Percentiles rank a stretch among this genome's conserved stretches.
These are phyloP conservation scores for Gymnopilus dilepis DNA, from an alignment of 768 basidiomycete species.

Conservation along the genomic window DNA sequence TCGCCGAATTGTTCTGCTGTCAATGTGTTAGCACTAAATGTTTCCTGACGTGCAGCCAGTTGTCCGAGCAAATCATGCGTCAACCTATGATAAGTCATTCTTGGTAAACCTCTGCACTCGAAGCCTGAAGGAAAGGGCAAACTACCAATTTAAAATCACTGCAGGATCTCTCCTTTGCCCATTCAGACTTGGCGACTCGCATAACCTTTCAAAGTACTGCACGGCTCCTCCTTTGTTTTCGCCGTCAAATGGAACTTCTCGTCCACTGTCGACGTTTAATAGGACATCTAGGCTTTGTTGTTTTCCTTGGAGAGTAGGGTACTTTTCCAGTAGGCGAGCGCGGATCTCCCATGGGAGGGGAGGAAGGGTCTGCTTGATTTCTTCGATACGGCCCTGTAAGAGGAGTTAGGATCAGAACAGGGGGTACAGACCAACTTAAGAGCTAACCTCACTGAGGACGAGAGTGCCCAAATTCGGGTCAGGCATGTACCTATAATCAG, in stretches of 20 bases:
- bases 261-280: conserved; percentile 70
- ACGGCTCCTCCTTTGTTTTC: conserved; percentile 57
- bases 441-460: conserved; percentile 52
- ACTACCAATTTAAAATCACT: conserved; percentile 84
- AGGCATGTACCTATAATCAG: conserved; percentile 98
- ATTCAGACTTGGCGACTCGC: conserved; percentile 38
- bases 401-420: background rate
- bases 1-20: conserved; percentile 70
- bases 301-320: conserved; percentile 45
- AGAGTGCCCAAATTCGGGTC: conserved; percentile 91
- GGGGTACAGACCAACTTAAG: background rate
- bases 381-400: conserved; percentile 64
- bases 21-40: conserved; percentile 63
- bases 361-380: conserved; percentile 62
- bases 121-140: conserved; percentile 24
- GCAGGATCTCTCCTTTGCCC: conserved; percentile 59
- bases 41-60: conserved; percentile 60
- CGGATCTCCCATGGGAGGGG: conserved; percentile 75
- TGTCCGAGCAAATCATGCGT: conserved; percentile 87
- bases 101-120: background rate
- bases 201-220: conserved; percentile 79
- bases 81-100: conserved; percentile 62
- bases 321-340: conserved; percentile 54
- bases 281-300: conserved; percentile 77
- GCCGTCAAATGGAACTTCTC: conserved; percentile 69